phyloP scores from a whole-genome alignment of 495 filamentous ascomycete genomes.

The Bacidia rubella region DNA sequence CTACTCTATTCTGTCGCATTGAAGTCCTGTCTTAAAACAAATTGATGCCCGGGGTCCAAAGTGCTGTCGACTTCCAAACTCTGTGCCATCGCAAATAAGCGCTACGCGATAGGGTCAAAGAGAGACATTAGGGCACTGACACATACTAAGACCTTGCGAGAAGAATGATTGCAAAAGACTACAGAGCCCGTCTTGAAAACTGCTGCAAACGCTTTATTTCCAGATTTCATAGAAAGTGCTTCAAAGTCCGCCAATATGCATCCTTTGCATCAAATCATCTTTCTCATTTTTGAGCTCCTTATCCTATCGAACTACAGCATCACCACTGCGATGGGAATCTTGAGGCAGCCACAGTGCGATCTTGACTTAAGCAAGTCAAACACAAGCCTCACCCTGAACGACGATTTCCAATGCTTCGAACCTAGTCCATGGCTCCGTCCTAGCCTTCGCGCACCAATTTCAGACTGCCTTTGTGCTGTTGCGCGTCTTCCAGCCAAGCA shows the following conservation, averaged over 20 bases:
- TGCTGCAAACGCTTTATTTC: neutral
- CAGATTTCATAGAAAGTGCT: too few relatives aligned
- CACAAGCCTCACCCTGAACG: neutral
- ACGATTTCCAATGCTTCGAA: neutral
- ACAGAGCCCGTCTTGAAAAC: neutral
- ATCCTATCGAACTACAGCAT: neutral
- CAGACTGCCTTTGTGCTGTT: neutral
- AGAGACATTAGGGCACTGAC: neutral
- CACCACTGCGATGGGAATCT: neutral
- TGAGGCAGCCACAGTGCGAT: neutral
- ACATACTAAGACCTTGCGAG: neutral
- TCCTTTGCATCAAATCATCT: too few relatives aligned
- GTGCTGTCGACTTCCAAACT: too few relatives aligned
- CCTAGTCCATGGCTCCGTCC: neutral
- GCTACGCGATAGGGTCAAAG: neutral
- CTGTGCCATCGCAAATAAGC: too few relatives aligned
- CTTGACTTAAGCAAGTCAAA: neutral
- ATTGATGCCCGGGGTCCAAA: too few relatives aligned
- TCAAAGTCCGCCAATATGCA: too few relatives aligned
- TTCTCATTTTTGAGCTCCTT: too few relatives aligned
- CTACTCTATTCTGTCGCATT: too few relatives aligned
- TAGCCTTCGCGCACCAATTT: neutral
- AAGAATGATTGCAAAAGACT: neutral
- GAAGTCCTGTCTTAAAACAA: too few relatives aligned
- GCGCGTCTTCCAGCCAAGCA: neutral